These are phyloP conservation scores for Guillardia theta DNA, from an alignment of 78 protist genomes.

Conservation along the genomic window DNA sequence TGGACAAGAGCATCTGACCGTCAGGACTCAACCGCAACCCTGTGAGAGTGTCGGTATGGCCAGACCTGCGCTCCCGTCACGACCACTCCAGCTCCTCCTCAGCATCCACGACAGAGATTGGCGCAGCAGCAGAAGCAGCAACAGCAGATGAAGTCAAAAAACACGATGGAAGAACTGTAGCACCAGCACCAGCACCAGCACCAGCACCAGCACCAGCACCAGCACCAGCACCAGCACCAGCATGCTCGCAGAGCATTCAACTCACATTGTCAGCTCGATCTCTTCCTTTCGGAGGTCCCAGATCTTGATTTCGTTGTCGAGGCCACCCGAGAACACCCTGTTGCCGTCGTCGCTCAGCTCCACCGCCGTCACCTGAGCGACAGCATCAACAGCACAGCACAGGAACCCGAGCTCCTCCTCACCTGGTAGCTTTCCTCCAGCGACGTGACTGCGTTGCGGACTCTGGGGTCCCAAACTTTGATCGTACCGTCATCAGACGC, in stretches of 20 bases:
- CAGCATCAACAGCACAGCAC: not conserved
- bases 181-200: not conserved
- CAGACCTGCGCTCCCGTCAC: too few relatives aligned
- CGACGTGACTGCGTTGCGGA: not conserved
- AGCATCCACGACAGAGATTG: too few relatives aligned
- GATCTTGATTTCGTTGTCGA: constrained; percentile 71
- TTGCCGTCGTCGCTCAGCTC: constrained; percentile 56
- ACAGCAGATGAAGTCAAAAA: not conserved
- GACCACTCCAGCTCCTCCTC: too few relatives aligned
- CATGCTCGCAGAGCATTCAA: not conserved
- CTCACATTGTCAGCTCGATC: not conserved
- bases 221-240: not conserved
- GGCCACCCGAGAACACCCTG: constrained; percentile 66
- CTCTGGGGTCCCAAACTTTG: constrained; percentile 64
- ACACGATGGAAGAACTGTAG: not conserved
- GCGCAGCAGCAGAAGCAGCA: not conserved
- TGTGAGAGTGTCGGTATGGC: constrained; percentile 83
- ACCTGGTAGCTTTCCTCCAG: not conserved
- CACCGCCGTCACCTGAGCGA: constrained; percentile 64
- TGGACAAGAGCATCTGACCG: constrained; percentile 63
- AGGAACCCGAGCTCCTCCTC: not conserved
- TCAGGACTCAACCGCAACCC: constrained; percentile 60
- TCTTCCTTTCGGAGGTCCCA: constrained; percentile 72
- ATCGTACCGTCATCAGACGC: not conserved
- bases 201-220: not conserved